Base-by-base conservation (phyloP, 2,329 filamentous ascomycete genomes). In the Pseudonectria foliicola region DNA sequence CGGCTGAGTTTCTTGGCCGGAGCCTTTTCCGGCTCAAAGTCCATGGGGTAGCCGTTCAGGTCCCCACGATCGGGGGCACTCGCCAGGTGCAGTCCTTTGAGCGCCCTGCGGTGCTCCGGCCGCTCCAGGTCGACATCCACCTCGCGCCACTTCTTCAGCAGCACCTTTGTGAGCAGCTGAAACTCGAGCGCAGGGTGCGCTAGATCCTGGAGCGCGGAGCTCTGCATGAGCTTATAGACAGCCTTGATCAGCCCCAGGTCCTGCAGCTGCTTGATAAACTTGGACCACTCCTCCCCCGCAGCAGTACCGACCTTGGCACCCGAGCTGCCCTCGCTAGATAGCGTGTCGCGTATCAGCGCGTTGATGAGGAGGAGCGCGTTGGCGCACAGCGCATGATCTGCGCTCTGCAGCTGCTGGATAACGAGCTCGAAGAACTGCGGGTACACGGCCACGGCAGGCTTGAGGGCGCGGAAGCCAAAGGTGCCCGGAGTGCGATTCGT, bases 361-460 rank as follows among this genome's bases (percentile, higher is more conserved):
- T 98, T 98, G 60, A 98, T 86, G 38, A 98, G 70, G 70, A 95
- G 92, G 35, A 98, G 71, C 2, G 92, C 86, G 63, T 95, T 96
- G 45, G 88, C 90, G 64, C 92, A 96, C 21, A 98, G 73, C 4
- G 89, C 85, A 63, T 98, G 92, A 59, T 98, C 92, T 29, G 89
- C 90, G 13, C 88, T 94, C 40, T 89, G 87, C 39, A 98, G 72
- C 58, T 94, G 84, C 54, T 82, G 84, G 44, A 98, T 88, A 34
- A 96, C 82, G 60, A 93, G 85, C 56, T 94, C 89, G 45, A 96
- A 82, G 61, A 98, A 98, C 48, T 93, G 85, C 15, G 90, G 88
- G 58, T 95, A 86, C 13, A 89, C 77, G 25, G 88, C 85, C 40
- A 98, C 83, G 35, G 88, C 87, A 4, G 92, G 92, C 60, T 92